Evolutionary conservation across 441 rosid species (phyloP), one percentile per base, ranked within the genome.

Genomic region (Pelargonium australe): DNA sequence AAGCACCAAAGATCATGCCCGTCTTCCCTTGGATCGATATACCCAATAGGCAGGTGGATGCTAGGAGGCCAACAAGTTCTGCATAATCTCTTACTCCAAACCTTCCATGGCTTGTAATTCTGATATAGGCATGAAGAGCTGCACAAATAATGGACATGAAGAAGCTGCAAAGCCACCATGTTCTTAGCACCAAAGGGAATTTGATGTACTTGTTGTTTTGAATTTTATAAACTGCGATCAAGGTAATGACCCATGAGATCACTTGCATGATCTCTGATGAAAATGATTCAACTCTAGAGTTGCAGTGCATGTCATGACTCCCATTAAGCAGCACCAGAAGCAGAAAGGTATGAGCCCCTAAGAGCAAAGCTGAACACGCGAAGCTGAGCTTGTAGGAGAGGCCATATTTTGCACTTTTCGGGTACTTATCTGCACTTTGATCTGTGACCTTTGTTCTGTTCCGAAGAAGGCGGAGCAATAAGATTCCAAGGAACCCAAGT

Each of bases 101-200:
- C 47, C 67, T 82, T 53, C 64, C 71, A 2, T 77, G 81, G 71
- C 73, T 80, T 61, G 68, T 61, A 65, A 79, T 75, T 64, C 78
- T 78, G 72, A 71, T 73, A 69, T 69, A 77, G 65, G 73, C 73
- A 19, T 80, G 72, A 47, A 87, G 73, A 70, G 77, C 76, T 2
- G 79, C 75, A 77, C 84, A 68, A 61, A 70, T 53, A 41, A 72
- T 40, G 44, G 83, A 84, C 63, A 87, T 64, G 34, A 84, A 66
- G 91, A 89, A 91, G 82, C 83, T 83, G 83, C 84, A 88, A 71
- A 85, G 70, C 97, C 99, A 95, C 99, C 97, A 95, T 53, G 81
- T 73, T 76, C 99, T 83, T 71, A 91, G 70, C 73, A 84, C 78
- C 90, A 88, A 85, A 57, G 97, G 92, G 78, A 86, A 86, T 78